Percentiles rank a stretch among this genome's conserved stretches.
phyloP scores from a whole-genome alignment of 225 moss, liverwort and hornwort genomes.

The Polytrichum commune region DNA sequence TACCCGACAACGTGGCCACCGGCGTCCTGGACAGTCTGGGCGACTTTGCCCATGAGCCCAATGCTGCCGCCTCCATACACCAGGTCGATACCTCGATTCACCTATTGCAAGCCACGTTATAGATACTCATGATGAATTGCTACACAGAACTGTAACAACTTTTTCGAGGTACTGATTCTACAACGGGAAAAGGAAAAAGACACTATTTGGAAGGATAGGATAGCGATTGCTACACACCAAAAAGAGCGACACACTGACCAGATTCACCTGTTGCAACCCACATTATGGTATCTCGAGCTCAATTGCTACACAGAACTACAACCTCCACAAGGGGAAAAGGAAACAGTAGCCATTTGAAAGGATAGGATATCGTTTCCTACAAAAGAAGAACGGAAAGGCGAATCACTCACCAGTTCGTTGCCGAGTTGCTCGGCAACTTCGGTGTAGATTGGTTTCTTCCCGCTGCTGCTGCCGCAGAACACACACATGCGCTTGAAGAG shows the following conservation, averaged over 20 bases:
- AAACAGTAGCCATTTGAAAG: background rate
- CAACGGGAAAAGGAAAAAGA: background rate
- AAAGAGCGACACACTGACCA: background rate
- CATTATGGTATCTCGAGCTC: background rate
- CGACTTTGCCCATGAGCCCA: constrained; percentile 48
- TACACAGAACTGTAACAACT: background rate
- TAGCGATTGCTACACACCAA: background rate
- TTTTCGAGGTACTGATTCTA: background rate
- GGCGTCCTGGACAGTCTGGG: constrained; percentile 27
- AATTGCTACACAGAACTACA: background rate
- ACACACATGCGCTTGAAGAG: constrained; percentile 34
- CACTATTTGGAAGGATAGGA: too few species aligned
- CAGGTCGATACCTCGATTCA: constrained; percentile 39
- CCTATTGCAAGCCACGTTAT: constrained; percentile 6
- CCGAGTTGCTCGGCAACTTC: constrained; percentile 29
- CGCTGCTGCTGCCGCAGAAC: constrained; percentile 48
- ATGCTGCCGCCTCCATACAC: constrained; percentile 61
- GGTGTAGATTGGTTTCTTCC: constrained; percentile 36
- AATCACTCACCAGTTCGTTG: constrained; percentile 34
- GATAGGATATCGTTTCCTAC: background rate
- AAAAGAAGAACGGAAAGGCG: background rate
- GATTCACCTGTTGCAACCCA: constrained; percentile 22
- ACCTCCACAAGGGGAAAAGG: background rate
- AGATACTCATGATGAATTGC: background rate
- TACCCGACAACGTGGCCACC: constrained; percentile 49